These are phyloP conservation scores for Fusarium sp. DNA, from an alignment of 2,329 filamentous ascomycete species.

Conservation along the genomic window DNA sequence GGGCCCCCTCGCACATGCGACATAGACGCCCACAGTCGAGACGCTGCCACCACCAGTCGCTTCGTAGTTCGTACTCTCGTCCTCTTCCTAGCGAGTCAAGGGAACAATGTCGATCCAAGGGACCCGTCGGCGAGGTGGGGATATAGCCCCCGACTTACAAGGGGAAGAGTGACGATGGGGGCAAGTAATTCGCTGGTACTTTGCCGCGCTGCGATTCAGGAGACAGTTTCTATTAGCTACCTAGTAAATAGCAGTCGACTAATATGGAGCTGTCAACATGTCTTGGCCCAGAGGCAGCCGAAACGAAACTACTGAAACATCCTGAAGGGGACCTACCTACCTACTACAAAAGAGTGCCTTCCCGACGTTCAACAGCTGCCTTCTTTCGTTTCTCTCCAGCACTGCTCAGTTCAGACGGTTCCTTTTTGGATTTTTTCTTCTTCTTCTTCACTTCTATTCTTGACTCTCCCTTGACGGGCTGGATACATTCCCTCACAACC, in stretches of 20 bases:
- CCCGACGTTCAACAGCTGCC: constrained; percentile 22
- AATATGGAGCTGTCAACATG: constrained; percentile 1
- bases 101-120: constrained; percentile 26
- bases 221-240: constrained; percentile 7
- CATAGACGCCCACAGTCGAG: constrained; percentile 41
- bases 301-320: constrained; percentile 42
- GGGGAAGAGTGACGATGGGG: constrained; percentile 22
- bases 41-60: constrained; percentile 39
- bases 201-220: constrained; percentile 38
- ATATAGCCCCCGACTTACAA: constrained; percentile 10
- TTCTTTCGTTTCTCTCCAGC: constrained; percentile 26
- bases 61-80: constrained; percentile 8
- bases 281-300: constrained; percentile 30
- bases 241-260: not conserved
- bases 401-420: constrained; percentile 38
- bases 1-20: constrained; percentile 37
- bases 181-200: constrained; percentile 31
- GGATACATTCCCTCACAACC: constrained; percentile 38
- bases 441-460: constrained; percentile 21
- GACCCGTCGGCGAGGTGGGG: constrained; percentile 15
- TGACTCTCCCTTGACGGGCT: constrained; percentile 39
- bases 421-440: constrained; percentile 23
- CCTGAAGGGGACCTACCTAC: constrained; percentile 6
- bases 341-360: constrained; percentile 38
- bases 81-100: constrained; percentile 22